A percentile compares a stretch with the other conserved stretches of the same genome.
phyloP scores from a whole-genome alignment of 768 basidiomycete genomes.

The Phaeolepiota aurea region DNA sequence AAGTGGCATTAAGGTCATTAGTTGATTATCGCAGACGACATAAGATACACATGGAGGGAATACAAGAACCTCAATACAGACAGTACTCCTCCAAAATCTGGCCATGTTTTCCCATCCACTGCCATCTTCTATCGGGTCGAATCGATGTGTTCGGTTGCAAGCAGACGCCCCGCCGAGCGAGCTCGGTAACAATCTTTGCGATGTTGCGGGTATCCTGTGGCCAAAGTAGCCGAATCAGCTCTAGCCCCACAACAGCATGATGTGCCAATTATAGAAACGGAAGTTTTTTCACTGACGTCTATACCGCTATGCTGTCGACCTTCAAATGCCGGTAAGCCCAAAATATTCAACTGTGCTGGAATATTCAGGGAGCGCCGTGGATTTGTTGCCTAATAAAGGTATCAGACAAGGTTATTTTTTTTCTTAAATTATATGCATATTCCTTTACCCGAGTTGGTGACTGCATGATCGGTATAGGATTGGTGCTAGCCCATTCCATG shows the following conservation, averaged over 20 bases:
- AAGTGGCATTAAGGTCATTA: too few species aligned
- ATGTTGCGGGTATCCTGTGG: slow-evolving; percentile 85
- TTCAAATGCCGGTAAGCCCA: slow-evolving; percentile 67
- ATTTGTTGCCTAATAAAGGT: slow-evolving; percentile 13
- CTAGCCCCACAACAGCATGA: slow-evolving; percentile 8
- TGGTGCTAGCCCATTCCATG: slow-evolving; percentile 32
- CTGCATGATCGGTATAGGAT: slow-evolving; percentile 10
- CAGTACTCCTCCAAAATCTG: slow-evolving; percentile 45
- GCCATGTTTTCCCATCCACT: slow-evolving; percentile 80
- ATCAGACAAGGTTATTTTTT: too few species aligned
- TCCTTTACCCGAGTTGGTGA: slow-evolving; percentile 12
- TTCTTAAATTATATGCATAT: slow-evolving; percentile 1
- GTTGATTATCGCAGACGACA: too few species aligned
- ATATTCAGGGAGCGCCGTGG: slow-evolving; percentile 50
- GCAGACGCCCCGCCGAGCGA: slow-evolving; percentile 59
- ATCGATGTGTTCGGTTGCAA: slow-evolving; percentile 72
- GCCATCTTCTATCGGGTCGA: slow-evolving; percentile 60
- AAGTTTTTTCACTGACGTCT: slow-evolving; percentile 59
- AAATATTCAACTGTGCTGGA: slow-evolving; percentile 61
- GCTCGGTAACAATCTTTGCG: slow-evolving; percentile 68
- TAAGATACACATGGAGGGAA: slow-evolving; percentile 2
- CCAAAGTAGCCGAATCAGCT: slow-evolving; percentile 10
- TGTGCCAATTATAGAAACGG: slow-evolving; percentile 9
- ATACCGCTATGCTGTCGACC: slow-evolving; percentile 87
- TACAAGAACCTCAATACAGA: slow-evolving; percentile 1